Conservation (phyloP, 2,329 filamentous ascomycete species). For the Talaromyces sp. region DNA sequence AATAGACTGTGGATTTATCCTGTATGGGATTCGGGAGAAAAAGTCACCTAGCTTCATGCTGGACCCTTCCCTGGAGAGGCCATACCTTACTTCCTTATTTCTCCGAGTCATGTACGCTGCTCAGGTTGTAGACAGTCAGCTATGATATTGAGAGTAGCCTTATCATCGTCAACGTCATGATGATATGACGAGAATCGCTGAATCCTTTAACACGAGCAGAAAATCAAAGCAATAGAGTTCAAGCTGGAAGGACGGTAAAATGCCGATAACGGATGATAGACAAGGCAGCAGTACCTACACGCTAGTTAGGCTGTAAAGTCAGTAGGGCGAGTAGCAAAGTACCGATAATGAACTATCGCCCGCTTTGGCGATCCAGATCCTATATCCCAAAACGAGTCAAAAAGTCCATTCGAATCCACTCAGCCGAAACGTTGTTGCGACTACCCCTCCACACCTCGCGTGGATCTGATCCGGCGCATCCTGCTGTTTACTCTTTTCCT, state of each 20-base stretch:
- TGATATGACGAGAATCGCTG: slow-evolving; percentile 3
- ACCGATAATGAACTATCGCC: slow-evolving; percentile 6
- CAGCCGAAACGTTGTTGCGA: slow-evolving; percentile 11
- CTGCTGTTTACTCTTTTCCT: slow-evolving; percentile 5
- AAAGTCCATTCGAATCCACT: slow-evolving; percentile 25
- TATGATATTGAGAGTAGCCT: background rate
- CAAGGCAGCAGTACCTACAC: slow-evolving; percentile 10
- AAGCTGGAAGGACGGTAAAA: slow-evolving; percentile 20
- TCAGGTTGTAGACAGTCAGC: background rate
- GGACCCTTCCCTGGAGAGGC: background rate
- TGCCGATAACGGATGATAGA: slow-evolving; percentile 16
- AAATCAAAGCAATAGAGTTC: background rate
- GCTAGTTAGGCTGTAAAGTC: background rate
- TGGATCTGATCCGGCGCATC: slow-evolving; percentile 18
- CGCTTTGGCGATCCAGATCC: slow-evolving; percentile 20
- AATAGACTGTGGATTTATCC: background rate
- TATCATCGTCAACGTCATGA: background rate
- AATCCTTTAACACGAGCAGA: background rate
- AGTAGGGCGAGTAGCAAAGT: background rate
- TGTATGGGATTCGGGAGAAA: background rate
- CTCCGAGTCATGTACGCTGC: background rate
- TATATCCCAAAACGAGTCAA: slow-evolving; percentile 32
- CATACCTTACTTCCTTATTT: background rate
- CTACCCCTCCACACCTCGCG: slow-evolving; percentile 23
- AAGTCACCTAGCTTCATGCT: background rate